Conservation (phyloP, 2,329 filamentous ascomycete species). For the Pyrenophora teres region DNA sequence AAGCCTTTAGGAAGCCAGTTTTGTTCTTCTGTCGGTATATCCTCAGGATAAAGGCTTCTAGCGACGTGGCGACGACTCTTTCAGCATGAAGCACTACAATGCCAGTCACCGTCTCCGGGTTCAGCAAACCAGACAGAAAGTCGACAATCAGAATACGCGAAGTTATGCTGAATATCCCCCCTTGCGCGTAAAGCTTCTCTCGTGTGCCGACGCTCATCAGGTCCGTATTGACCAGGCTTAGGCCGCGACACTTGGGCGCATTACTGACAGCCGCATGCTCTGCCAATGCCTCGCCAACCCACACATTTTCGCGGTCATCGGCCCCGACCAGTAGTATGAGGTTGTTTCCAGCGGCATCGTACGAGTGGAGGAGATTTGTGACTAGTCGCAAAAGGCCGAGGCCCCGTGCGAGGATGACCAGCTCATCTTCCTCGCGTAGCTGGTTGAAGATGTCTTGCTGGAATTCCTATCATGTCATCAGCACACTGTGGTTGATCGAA, state of each 20-base stretch:
- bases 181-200: slow-evolving; percentile 88
- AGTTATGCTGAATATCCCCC: slow-evolving; percentile 94
- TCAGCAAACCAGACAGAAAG: slow-evolving; percentile 79
- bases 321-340: slow-evolving; percentile 87
- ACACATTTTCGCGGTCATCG: slow-evolving; percentile 90
- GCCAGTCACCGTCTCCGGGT: slow-evolving; percentile 84
- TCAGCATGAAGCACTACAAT: slow-evolving; percentile 89
- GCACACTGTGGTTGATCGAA: slow-evolving; percentile 4
- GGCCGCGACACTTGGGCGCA: slow-evolving; percentile 77
- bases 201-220: slow-evolving; percentile 82
- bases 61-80: slow-evolving; percentile 78
- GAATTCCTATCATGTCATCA: slow-evolving; percentile 65
- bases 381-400: slow-evolving; percentile 89
- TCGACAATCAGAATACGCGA: slow-evolving; percentile 95
- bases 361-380: slow-evolving; percentile 95
- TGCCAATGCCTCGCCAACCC: slow-evolving; percentile 94
- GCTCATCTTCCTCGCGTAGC: slow-evolving; percentile 81
- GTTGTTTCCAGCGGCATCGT: slow-evolving; percentile 94
- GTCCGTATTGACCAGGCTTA: slow-evolving; percentile 94
- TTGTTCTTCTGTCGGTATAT: slow-evolving; percentile 97
- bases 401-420: slow-evolving; percentile 88
- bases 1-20: slow-evolving; percentile 89
- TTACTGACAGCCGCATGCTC: slow-evolving; percentile 93
- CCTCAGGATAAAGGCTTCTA: slow-evolving; percentile 92
- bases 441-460: slow-evolving; percentile 87